Percentiles rank a stretch among this genome's conserved stretches.
Conservation (phyloP, 805 yeast genomes). For the Ogataea zsoltii region DNA sequence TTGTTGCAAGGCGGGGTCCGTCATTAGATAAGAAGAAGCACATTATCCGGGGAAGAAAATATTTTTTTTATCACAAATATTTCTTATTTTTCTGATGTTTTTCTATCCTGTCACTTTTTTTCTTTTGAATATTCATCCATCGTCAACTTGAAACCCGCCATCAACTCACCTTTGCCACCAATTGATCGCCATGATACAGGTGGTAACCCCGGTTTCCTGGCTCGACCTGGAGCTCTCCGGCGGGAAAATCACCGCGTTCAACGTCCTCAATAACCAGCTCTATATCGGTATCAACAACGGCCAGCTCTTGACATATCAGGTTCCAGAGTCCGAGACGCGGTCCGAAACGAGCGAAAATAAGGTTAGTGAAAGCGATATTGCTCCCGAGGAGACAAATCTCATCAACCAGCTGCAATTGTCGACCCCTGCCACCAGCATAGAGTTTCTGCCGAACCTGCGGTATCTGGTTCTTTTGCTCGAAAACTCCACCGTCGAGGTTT, state of each 20-base stretch:
- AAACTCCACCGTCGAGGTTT: constrained; percentile 33
- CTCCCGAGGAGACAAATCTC: constrained; percentile 21
- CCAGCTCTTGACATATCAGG: constrained; percentile 20
- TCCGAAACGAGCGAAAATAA: not conserved
- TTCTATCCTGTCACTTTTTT: too few species aligned
- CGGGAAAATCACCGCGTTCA: constrained; percentile 21
- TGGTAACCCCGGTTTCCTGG: constrained; percentile 18
- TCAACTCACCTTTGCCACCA: not conserved
- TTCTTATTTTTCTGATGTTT: too few species aligned
- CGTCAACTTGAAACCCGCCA: too few species aligned
- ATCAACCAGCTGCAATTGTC: constrained; percentile 16
- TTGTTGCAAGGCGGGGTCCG: constrained; percentile 26
- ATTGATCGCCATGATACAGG: constrained; percentile 16
- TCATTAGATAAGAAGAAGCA: constrained; percentile 8
- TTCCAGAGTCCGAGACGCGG: constrained; percentile 11
- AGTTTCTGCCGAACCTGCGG: constrained; percentile 33
- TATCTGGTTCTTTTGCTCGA: constrained; percentile 32
- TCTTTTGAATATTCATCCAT: not conserved
- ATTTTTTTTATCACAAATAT: not conserved
- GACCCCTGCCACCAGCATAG: constrained; percentile 33
- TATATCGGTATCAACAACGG: constrained; percentile 26
- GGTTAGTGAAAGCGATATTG: constrained; percentile 6
- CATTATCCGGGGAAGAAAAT: not conserved
- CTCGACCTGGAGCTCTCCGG: constrained; percentile 15
- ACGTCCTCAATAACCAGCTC: constrained; percentile 18